Percentiles rank a stretch among this genome's conserved stretches.
phyloP scores from a whole-genome alignment of 305 asterid genomes.

The Coffea humblotiana region DNA sequence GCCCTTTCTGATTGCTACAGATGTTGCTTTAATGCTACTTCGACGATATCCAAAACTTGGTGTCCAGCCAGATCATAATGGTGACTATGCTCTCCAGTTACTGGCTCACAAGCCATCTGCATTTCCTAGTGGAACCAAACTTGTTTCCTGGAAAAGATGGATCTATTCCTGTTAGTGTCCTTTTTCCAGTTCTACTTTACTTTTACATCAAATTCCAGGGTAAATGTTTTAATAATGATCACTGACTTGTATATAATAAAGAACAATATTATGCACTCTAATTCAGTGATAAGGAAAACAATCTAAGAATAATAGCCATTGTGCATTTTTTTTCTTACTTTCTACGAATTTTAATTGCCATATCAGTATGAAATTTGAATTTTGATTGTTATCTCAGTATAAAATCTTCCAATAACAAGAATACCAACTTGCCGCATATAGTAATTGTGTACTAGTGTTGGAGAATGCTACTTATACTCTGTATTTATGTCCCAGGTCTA shows the following conservation, averaged over 20 bases:
- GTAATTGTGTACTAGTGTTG: not conserved
- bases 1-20: constrained; percentile 11
- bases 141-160: constrained; percentile 30
- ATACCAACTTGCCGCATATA: not conserved
- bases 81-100: constrained; percentile 31
- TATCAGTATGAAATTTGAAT: not conserved
- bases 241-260: too few relatives aligned
- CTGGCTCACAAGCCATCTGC: constrained; percentile 44
- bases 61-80: constrained; percentile 28
- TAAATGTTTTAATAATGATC: not conserved
- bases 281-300: too few relatives aligned
- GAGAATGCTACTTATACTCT: not conserved
- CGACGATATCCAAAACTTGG: constrained; percentile 34
- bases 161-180: constrained; percentile 34
- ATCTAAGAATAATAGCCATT: not conserved
- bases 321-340: not conserved
- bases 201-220: not conserved
- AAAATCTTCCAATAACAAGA: not conserved
- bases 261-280: not conserved
- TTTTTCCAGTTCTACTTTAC: not conserved
- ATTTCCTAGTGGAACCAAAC: constrained; percentile 36
- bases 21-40: constrained; percentile 34
- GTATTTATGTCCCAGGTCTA: constrained; percentile 3
- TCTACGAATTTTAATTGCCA: not conserved
- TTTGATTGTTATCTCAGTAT: not conserved